Evolutionary conservation across 2,329 filamentous ascomycete species (phyloP), one percentile per base, ranked within the genome.

Genomic region (Penicillium sp.): DNA sequence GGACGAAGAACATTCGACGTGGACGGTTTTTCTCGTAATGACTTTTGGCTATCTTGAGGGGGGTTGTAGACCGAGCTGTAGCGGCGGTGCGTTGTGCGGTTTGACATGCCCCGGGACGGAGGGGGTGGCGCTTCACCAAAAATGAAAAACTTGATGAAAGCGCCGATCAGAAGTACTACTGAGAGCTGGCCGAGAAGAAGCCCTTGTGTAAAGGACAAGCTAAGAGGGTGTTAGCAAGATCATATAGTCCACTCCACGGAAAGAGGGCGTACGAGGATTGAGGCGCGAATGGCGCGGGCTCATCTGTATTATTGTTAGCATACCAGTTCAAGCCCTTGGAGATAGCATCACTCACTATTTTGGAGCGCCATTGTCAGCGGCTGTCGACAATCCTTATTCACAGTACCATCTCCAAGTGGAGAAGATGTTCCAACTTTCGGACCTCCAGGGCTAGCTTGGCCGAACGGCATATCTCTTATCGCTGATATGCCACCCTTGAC

Each of bases 81-180:
- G 60, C 88, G 86, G 73, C 88, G 87, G 76, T 96, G 91, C 27
- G 90, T 86, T 65, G 88, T 88, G 57, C 89, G 90, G 64, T 89
- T 86, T 43, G 89, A 80, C 8, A 90, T 83, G 13, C 91, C 90
- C 21, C 89, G 90, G 54, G 89, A 86, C 62, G 96, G 92, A 60
- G 91, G 83, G 1, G 90, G 91, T 0, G 92, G 91, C 6, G 91
- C 87, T 72, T 97, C 94, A 67, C 94, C 94, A 72, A 99, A 97
- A 71, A 99, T 97, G 84, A 99, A 99, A 85, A 97, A 99, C 74
- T 96, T 96, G 77, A 99, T 97, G 78, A 99, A 97, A 66, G 89
- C 91, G 63, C 92, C 93, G 61, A 99, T 86, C 39, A 99, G 83
- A 25, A 97, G 80, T 15, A 96, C 90, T 45, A 99, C 90, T 2